These are phyloP conservation scores for Ophiognomonia clavigignenti-juglandacearum DNA, from an alignment of 2,329 filamentous ascomycete genomes.

Conservation along the genomic window DNA sequence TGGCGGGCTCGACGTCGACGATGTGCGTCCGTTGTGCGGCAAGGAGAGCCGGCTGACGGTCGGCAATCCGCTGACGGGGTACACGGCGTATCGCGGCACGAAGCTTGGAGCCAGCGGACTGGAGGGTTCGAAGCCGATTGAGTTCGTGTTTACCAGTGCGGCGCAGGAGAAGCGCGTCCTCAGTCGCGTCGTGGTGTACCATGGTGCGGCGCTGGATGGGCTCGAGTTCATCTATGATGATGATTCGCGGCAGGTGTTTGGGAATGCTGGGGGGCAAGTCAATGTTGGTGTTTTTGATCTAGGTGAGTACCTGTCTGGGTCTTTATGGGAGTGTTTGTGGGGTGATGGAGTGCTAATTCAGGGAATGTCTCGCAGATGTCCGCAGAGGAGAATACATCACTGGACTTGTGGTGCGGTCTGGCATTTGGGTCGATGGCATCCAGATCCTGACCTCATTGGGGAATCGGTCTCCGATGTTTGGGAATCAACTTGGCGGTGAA, in stretches of 20 bases:
- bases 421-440: constrained; percentile 80
- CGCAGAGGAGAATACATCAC: constrained; percentile 80
- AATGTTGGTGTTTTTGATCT: constrained; percentile 73
- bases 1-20: constrained; percentile 69
- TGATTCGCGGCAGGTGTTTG: constrained; percentile 77
- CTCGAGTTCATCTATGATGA: constrained; percentile 94
- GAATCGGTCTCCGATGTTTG: constrained; percentile 80
- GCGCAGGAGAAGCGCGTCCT: constrained; percentile 67
- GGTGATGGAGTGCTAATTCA: background rate
- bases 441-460: constrained; percentile 86
- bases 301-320: constrained; percentile 44
- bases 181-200: constrained; percentile 69
- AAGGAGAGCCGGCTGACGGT: constrained; percentile 72
- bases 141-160: constrained; percentile 70
- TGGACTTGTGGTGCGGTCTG: constrained; percentile 78
- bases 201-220: constrained; percentile 73
- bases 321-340: background rate
- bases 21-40: constrained; percentile 65
- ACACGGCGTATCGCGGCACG: constrained; percentile 70
- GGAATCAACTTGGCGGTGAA: constrained; percentile 73
- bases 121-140: constrained; percentile 63
- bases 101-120: constrained; percentile 69
- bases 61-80: constrained; percentile 54
- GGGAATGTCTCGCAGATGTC: constrained; percentile 65
- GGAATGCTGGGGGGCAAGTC: constrained; percentile 67